phyloP scores from a whole-genome alignment of 2,329 filamentous ascomycete species.

The Rutstroemia sp. region DNA sequence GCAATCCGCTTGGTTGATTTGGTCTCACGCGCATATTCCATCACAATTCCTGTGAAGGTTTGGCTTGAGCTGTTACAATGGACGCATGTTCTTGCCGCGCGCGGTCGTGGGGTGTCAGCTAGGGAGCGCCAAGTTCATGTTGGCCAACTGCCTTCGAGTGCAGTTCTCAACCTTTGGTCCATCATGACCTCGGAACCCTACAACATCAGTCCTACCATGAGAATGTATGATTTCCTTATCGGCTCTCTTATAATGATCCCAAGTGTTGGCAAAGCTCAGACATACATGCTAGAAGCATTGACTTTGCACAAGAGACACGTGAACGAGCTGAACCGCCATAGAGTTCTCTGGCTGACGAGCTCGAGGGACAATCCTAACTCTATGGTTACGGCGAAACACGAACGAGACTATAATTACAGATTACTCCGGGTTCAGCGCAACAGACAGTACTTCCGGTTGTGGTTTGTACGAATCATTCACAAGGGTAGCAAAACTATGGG shows the following conservation, averaged over 20 bases:
- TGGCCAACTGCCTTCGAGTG: slow-evolving; percentile 15
- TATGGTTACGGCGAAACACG: slow-evolving; percentile 9
- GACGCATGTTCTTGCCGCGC: slow-evolving; percentile 48
- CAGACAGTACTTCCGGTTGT: slow-evolving; percentile 5
- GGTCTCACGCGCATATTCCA: slow-evolving; percentile 50
- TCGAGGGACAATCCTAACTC: neutral
- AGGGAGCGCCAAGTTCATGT: neutral
- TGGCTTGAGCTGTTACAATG: slow-evolving; percentile 65
- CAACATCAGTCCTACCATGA: slow-evolving; percentile 22
- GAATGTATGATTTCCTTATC: slow-evolving; percentile 25
- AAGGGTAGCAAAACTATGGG: neutral
- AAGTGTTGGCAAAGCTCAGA: slow-evolving; percentile 13
- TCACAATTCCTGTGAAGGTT: slow-evolving; percentile 47
- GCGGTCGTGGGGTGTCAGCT: neutral
- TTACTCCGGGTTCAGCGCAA: neutral
- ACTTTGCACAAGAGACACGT: neutral
- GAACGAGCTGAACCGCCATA: neutral
- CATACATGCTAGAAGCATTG: slow-evolving; percentile 15
- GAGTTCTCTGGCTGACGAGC: too few species aligned
- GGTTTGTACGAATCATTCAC: neutral
- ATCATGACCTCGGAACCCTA: slow-evolving; percentile 27
- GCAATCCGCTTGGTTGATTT: slow-evolving; percentile 55
- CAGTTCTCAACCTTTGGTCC: slow-evolving; percentile 22
- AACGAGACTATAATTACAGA: neutral
- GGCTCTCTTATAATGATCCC: slow-evolving; percentile 11